Evolutionary conservation across 305 asterid species (phyloP).

Genomic region (Solanum hybrid): DNA sequence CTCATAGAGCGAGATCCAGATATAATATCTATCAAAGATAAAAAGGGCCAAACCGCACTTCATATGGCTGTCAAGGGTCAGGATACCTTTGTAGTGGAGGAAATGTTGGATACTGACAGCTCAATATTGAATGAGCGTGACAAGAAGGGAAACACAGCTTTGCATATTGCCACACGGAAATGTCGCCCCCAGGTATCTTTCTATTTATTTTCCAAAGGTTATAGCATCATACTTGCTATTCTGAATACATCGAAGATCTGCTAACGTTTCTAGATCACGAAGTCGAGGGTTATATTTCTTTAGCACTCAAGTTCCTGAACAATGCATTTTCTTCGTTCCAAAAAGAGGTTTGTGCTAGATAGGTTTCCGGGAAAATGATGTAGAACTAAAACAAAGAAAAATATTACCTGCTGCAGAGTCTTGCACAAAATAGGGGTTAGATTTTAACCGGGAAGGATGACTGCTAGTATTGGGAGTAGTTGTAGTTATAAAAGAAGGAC

Average conservation of each 20-base stretch:
- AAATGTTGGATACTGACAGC: conserved; percentile 66
- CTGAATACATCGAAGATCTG: not conserved
- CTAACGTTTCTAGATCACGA: not conserved
- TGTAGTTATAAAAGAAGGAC: not conserved
- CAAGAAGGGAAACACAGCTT: conserved; percentile 89
- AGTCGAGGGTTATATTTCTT: not conserved
- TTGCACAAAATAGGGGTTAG: not conserved
- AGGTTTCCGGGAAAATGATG: not conserved
- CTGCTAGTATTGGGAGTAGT: not conserved
- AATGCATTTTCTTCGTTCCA: not conserved
- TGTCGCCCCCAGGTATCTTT: conserved; percentile 68
- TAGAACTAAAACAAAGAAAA: not conserved
- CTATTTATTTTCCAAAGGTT: not conserved
- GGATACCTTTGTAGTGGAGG: conserved; percentile 61
- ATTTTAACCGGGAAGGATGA: not conserved
- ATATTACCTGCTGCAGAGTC: not conserved
- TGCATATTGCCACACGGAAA: conserved; percentile 89
- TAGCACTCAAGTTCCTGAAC: not conserved
- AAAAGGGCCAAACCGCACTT: conserved; percentile 95
- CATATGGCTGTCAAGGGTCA: conserved; percentile 99
- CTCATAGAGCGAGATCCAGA: conserved; percentile 76
- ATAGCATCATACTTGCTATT: not conserved
- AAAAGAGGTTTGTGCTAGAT: not conserved
- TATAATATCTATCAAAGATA: conserved; percentile 69
- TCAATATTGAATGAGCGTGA: conserved; percentile 76